phyloP scores from a whole-genome alignment of 108 stramenopile genomes.

The Licmophora abbreviata region DNA sequence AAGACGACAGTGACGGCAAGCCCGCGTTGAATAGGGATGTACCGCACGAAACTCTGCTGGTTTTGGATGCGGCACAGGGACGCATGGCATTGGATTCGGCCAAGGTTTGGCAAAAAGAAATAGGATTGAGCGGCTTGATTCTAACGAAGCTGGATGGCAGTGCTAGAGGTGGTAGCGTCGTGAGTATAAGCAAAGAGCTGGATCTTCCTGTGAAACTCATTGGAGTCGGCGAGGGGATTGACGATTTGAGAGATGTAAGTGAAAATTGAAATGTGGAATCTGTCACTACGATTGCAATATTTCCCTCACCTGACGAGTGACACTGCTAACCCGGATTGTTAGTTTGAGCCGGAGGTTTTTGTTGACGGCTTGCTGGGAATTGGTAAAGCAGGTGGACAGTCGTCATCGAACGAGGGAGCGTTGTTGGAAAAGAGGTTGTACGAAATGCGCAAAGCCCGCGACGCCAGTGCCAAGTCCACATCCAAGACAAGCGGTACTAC shows the following conservation, averaged over 20 bases:
- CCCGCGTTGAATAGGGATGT: slow-evolving; percentile 46
- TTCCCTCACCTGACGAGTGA: neutral
- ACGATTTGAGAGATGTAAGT: slow-evolving; percentile 83
- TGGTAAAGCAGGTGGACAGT: slow-evolving; percentile 48
- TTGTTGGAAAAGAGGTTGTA: slow-evolving; percentile 46
- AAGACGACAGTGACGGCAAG: slow-evolving; percentile 33
- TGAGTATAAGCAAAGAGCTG: slow-evolving; percentile 83
- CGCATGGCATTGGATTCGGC: slow-evolving; percentile 92
- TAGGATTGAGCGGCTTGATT: slow-evolving; percentile 87
- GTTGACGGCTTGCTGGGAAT: slow-evolving; percentile 80
- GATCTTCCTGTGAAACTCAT: slow-evolving; percentile 93
- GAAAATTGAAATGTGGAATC: neutral
- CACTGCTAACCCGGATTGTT: neutral
- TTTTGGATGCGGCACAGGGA: slow-evolving; percentile 91
- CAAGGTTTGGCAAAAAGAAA: slow-evolving; percentile 74
- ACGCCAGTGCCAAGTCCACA: slow-evolving; percentile 30
- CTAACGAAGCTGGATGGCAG: slow-evolving; percentile 93
- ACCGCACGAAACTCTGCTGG: slow-evolving; percentile 90
- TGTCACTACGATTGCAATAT: neutral
- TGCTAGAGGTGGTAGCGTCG: slow-evolving; percentile 90
- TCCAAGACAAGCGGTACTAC: neutral
- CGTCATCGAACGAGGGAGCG: slow-evolving; percentile 45
- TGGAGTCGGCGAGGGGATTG: slow-evolving; percentile 90
- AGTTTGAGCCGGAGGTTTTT: slow-evolving; percentile 80
- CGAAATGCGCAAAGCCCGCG: slow-evolving; percentile 60